A percentile compares a stretch with the other conserved stretches of the same genome.
phyloP scores from a whole-genome alignment of 306 rosid genomes.

The Quercus ilex region DNA sequence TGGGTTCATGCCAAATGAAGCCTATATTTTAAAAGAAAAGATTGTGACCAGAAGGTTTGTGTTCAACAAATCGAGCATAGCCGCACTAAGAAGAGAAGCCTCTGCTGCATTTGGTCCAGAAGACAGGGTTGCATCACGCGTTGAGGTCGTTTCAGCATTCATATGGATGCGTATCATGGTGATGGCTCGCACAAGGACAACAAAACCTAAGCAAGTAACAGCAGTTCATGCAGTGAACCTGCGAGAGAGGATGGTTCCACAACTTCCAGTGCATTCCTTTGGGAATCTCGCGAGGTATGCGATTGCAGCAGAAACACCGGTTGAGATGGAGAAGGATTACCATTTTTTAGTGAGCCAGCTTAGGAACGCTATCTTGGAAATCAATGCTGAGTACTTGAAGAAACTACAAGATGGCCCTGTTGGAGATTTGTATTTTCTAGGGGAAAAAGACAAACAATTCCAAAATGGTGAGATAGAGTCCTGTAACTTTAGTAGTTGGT shows the following conservation, averaged over 20 bases:
- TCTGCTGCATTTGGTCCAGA: neutral
- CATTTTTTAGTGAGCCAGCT: neutral
- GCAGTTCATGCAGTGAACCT: constrained; percentile 18
- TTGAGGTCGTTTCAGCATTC: constrained; percentile 8
- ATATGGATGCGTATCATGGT: constrained; percentile 11
- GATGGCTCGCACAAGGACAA: neutral
- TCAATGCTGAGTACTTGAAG: neutral
- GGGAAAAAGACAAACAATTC: neutral
- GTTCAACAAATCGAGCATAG: neutral
- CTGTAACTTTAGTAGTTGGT: constrained; percentile 9
- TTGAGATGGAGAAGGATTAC: neutral
- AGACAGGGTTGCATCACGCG: neutral
- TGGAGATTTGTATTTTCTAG: neutral
- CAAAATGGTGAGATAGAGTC: neutral
- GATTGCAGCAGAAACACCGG: neutral
- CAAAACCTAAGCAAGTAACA: neutral
- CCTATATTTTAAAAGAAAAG: neutral
- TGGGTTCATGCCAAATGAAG: no score
- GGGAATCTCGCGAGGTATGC: neutral
- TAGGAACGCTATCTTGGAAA: neutral
- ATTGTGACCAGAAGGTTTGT: neutral
- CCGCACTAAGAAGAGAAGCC: neutral
- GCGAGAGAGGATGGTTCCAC: constrained; percentile 3
- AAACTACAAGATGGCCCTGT: neutral
- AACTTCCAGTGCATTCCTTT: neutral